phyloP scores from a whole-genome alignment of 306 rosid genomes.

The Cucurbita ficifolia region DNA sequence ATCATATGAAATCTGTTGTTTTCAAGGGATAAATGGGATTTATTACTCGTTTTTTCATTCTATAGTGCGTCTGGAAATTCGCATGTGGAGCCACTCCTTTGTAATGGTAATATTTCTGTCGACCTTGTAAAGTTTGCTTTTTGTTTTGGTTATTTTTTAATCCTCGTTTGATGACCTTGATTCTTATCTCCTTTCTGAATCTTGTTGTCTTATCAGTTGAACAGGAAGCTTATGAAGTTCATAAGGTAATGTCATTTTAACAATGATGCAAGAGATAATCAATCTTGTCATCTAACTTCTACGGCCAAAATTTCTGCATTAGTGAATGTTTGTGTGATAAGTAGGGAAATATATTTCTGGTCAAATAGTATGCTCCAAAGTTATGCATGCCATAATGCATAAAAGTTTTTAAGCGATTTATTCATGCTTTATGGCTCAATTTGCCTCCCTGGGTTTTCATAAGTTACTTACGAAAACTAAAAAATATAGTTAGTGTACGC shows the following conservation, averaged over 20 bases:
- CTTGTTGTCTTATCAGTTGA: constrained; percentile 37
- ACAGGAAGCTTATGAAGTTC: constrained; percentile 51
- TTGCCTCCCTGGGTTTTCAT: background rate
- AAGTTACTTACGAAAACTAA: background rate
- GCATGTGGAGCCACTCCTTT: constrained; percentile 41
- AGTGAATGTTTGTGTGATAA: background rate
- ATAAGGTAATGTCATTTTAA: constrained; percentile 46
- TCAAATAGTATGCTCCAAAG: background rate
- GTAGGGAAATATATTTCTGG: background rate
- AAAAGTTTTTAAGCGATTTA: background rate
- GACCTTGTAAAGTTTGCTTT: constrained; percentile 15
- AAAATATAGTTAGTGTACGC: too few relatives aligned
- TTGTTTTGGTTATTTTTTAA: constrained; percentile 4
- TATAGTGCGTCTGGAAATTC: constrained; percentile 55
- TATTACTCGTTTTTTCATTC: constrained; percentile 10
- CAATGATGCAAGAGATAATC: background rate
- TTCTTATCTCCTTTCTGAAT: background rate
- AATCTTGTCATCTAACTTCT: background rate
- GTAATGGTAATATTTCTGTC: constrained; percentile 43
- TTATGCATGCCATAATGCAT: background rate
- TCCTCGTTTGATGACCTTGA: background rate
- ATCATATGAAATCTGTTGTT: background rate
- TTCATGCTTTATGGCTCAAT: background rate
- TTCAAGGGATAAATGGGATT: background rate
- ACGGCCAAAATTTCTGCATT: background rate